Evolutionary conservation across 441 rosid species (phyloP).

Genomic region (Erodium chrysanthum): DNA sequence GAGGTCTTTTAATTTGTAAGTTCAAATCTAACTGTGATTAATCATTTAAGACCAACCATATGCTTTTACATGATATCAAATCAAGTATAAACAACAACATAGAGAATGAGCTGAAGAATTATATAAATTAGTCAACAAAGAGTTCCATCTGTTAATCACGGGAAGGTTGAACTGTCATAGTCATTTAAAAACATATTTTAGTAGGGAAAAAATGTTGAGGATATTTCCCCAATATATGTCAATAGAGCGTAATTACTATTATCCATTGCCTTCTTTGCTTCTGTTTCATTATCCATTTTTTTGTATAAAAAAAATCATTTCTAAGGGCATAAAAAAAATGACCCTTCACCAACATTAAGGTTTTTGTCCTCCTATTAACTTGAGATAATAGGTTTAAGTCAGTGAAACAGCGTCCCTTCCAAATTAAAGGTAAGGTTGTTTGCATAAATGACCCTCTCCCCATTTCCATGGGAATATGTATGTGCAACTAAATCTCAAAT

Average conservation of each 20-base stretch:
- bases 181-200: neutral
- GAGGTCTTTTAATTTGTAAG: neutral
- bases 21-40: neutral
- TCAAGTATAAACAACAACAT: neutral
- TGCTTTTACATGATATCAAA: too few relatives aligned
- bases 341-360: neutral
- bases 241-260: neutral
- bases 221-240: neutral
- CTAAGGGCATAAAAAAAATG: neutral
- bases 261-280: neutral
- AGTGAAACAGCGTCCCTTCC: neutral
- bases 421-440: neutral
- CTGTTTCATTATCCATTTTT: neutral
- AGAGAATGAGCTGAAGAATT: neutral
- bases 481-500: neutral
- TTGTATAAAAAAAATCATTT: neutral
- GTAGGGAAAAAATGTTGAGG: neutral
- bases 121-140: neutral
- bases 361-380: neutral
- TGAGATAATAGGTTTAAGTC: neutral
- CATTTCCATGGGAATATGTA: neutral
- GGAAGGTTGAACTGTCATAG: neutral
- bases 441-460: neutral
- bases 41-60: too few relatives aligned
- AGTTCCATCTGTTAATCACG: neutral